Evolutionary conservation across 352 stramenopile species (phyloP).

Genomic region (Globisporangium mamillatum): DNA sequence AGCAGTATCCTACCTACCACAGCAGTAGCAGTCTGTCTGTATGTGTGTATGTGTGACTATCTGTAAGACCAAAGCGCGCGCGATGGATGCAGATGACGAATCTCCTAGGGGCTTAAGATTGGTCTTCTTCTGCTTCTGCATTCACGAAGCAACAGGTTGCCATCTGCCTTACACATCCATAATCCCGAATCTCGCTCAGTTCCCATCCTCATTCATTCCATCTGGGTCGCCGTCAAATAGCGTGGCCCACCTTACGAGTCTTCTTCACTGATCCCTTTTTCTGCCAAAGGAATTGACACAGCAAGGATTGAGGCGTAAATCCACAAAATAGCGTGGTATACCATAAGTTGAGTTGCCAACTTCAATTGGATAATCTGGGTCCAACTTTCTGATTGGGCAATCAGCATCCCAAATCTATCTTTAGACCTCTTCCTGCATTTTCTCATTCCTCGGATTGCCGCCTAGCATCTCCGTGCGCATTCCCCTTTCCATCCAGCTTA

Average conservation of each 20-base stretch:
- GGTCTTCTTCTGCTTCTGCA: neutral
- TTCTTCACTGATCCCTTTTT: neutral
- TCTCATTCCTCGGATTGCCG: neutral
- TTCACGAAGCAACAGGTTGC: neutral
- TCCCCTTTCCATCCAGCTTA: neutral
- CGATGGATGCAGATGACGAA: neutral
- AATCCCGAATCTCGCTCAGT: neutral
- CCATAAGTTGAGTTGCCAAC: neutral
- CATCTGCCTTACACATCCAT: neutral
- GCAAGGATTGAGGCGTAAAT: too few species aligned
- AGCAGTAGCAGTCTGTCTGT: neutral
- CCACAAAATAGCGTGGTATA: neutral
- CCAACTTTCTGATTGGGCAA: slow-evolving; percentile 4
- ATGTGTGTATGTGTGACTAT: neutral
- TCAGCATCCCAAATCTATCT: slow-evolving; percentile 2
- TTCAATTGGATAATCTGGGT: neutral
- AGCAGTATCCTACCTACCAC: neutral
- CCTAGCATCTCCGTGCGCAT: neutral
- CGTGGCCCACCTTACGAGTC: neutral
- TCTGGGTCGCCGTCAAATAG: neutral
- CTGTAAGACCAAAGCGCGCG: too few species aligned
- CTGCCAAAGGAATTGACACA: too few species aligned
- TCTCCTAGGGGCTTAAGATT: neutral
- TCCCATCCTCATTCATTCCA: neutral
- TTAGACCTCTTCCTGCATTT: neutral